These are phyloP conservation scores for Malus sylvestris DNA, from an alignment of 306 rosid species.

Conservation along the genomic window DNA sequence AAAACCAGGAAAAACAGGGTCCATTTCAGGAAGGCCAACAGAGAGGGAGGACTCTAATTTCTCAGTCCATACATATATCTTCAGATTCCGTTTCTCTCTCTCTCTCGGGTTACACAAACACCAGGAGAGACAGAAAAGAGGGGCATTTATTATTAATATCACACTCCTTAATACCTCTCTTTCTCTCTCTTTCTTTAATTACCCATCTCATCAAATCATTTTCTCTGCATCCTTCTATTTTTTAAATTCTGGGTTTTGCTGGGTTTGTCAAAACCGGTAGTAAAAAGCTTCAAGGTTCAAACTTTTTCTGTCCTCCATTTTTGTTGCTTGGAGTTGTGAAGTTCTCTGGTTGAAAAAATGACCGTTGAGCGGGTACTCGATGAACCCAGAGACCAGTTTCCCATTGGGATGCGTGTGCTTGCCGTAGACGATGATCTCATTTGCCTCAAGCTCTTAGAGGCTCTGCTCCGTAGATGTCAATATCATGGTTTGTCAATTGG, in stretches of 20 bases:
- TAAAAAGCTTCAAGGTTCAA: not conserved
- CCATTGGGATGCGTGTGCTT: slow-evolving; percentile 92
- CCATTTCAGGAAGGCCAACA: slow-evolving; percentile 10
- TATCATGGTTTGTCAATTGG: slow-evolving; percentile 63
- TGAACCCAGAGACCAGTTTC: slow-evolving; percentile 61
- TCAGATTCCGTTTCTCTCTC: slow-evolving; percentile 21
- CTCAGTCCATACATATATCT: slow-evolving; percentile 2
- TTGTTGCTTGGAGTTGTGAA: not conserved
- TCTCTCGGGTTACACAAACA: not conserved
- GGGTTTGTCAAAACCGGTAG: slow-evolving; percentile 12
- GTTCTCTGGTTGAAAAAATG: slow-evolving; percentile 25
- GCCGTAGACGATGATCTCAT: slow-evolving; percentile 94
- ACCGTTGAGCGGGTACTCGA: slow-evolving; percentile 33
- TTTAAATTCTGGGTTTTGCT: slow-evolving; percentile 33
- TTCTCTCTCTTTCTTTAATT: slow-evolving; percentile 11
- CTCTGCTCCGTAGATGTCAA: slow-evolving; percentile 73
- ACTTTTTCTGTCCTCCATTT: not conserved
- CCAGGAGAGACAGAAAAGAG: slow-evolving; percentile 11
- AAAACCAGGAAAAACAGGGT: not conserved
- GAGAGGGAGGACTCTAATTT: not conserved
- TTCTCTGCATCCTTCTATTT: slow-evolving; percentile 3
- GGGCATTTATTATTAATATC: slow-evolving; percentile 3
- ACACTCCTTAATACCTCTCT: not conserved
- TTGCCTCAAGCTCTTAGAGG: slow-evolving; percentile 68
- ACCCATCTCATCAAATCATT: slow-evolving; percentile 12